Conservation (phyloP, 2,329 filamentous ascomycete genomes). For the Hymenoscyphus salicellus region DNA sequence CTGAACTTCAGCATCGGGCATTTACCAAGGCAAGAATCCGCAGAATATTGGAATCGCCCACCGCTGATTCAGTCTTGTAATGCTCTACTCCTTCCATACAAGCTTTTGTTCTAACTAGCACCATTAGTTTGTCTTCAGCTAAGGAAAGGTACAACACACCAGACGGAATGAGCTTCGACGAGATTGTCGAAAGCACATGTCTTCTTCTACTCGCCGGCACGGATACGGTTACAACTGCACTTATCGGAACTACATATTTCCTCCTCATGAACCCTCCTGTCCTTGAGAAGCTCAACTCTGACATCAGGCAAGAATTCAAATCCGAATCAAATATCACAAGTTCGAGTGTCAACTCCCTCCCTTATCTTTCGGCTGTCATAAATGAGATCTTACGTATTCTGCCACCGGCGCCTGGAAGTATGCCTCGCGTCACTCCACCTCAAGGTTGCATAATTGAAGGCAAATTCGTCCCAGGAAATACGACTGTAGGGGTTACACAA, state of each 20-base stretch:
- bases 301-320: neutral
- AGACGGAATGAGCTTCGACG: neutral
- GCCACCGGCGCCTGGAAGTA: neutral
- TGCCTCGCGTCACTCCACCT: neutral
- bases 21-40: no score
- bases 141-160: neutral
- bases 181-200: neutral
- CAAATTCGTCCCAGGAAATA: neutral
- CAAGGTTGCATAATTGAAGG: neutral
- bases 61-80: no score
- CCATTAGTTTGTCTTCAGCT: neutral
- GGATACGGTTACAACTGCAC: neutral
- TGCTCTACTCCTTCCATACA: neutral
- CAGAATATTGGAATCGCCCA: no score
- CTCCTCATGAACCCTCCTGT: neutral
- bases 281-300: neutral
- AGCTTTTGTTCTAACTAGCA: neutral
- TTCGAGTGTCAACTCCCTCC: conserved; percentile 15
- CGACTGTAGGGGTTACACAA: neutral
- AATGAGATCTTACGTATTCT: conserved; percentile 34
- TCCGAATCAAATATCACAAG: neutral
- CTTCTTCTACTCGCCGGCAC: neutral
- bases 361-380: conserved; percentile 36
- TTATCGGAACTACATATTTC: neutral
- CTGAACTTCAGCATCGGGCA: no score